Conservation (phyloP, 352 stramenopile species). For the Phytophthora cryptogea region DNA sequence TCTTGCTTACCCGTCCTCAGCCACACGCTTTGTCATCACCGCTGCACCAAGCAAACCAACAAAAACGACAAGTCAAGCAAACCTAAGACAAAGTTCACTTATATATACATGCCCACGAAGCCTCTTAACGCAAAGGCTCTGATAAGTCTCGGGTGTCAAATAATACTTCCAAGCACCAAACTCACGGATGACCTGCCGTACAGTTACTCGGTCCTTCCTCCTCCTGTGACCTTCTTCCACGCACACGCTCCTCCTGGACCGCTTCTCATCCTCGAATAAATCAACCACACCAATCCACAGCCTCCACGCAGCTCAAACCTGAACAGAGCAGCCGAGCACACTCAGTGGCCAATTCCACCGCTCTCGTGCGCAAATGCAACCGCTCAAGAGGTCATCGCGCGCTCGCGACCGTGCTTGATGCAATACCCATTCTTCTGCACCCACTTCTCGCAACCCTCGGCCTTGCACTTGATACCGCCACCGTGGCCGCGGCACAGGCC, state of each 20-base stretch:
- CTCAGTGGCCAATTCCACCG: conserved; percentile 6
- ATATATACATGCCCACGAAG: conserved; percentile 31
- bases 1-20: neutral
- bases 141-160: conserved; percentile 28
- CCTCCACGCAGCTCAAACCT: conserved; percentile 12
- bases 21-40: neutral
- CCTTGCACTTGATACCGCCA: conserved; percentile 87
- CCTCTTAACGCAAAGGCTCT: conserved; percentile 15
- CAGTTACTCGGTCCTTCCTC: conserved; percentile 17
- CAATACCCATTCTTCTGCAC: conserved; percentile 91
- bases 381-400: conserved; percentile 61
- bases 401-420: conserved; percentile 88
- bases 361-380: conserved; percentile 8
- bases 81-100: conserved; percentile 19
- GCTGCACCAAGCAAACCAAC: neutral
- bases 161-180: conserved; percentile 38
- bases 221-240: conserved; percentile 21
- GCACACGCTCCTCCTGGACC: conserved; percentile 20
- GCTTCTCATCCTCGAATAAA: conserved; percentile 42
- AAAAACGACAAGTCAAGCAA: conserved; percentile 2
- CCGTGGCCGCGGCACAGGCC: conserved; percentile 83
- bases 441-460: conserved; percentile 87
- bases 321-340: conserved; percentile 14
- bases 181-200: conserved; percentile 24
- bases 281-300: conserved; percentile 33